Conservation (phyloP, 23 red algal genomes). For the Pyropia yezoensis region DNA sequence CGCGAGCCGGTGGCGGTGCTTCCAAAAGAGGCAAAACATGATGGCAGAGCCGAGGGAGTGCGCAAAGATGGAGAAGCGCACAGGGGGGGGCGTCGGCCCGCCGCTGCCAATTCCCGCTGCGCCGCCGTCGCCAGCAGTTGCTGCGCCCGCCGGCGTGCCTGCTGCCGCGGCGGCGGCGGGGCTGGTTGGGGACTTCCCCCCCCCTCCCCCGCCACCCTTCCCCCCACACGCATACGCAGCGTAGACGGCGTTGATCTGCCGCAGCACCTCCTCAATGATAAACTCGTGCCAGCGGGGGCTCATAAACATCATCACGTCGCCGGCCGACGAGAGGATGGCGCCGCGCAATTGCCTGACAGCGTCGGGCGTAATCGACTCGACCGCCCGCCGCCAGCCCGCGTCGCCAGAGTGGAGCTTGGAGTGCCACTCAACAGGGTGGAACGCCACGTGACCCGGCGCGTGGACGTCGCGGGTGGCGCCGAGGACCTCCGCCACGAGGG, state of each 20-base stretch:
- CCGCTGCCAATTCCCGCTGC: too few relatives aligned
- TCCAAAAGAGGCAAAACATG: not conserved
- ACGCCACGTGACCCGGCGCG: not conserved
- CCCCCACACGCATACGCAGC: not conserved
- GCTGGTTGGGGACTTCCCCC: not conserved
- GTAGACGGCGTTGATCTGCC: not conserved
- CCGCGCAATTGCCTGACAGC: conserved; percentile 6
- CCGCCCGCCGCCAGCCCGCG: conserved; percentile 6
- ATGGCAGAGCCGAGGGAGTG: conserved; percentile 11
- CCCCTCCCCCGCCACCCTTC: not conserved
- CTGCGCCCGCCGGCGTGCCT: too few relatives aligned
- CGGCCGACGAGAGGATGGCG: conserved; percentile 2
- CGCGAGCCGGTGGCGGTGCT: not conserved
- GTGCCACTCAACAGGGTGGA: conserved; percentile 16
- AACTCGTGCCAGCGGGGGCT: conserved; percentile 5
- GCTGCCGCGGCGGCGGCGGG: too few relatives aligned
- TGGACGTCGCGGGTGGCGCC: not conserved
- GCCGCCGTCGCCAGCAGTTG: too few relatives aligned
- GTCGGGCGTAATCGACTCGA: conserved; percentile 9
- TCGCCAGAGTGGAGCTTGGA: conserved; percentile 13
- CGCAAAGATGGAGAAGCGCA: conserved; percentile 7
- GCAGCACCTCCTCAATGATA: conserved; percentile 10
- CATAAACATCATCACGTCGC: conserved; percentile 12
- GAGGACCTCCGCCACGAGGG: not conserved
- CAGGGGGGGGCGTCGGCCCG: not conserved